Base-by-base conservation (phyloP, 345 rosid species). In the Toxicodendron radicans region DNA sequence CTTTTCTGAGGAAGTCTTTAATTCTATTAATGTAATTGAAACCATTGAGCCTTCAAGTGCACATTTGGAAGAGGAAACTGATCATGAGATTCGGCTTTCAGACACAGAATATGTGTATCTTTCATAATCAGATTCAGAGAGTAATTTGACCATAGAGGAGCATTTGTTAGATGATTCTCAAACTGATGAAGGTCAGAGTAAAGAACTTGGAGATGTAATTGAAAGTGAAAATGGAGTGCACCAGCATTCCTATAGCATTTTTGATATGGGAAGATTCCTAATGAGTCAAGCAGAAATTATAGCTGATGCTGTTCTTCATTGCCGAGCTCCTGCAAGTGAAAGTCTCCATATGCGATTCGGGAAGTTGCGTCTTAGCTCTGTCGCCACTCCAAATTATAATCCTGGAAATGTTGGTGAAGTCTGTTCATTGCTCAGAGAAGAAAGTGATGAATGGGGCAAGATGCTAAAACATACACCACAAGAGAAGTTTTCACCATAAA, bases 161-260 rank as follows among this genome's bases (percentile, higher is more conserved):
- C 85, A 82, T 52, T 33, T 89, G 64, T 72, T 85, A 64, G 86
- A 86, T 57, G 80, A 83, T 70, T 75, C 88, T 69, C 38, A 35
- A 35, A 76, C 83, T 5, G 92, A 81, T 72, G 92, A 84, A 61
- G 89, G 92, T 78, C 74, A 93, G 79, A 90, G 91, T 77, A 93
- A 87, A 78, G 98, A 92, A 82, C 91, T 95, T 70, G 95, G 86
- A 77, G 97, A 95, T 80, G 97, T 91, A 63, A 89, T 83, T 59
- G 93, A 87, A 76, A 75, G 79, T 83, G 94, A 84, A 70, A 85
- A 79, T 74, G 90, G 78, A 23, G 71, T 88, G 38, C 7, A 3
- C 38, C 38, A 35, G 38, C 38, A 35, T 35, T 35, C 38, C 60
- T 93, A 87, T 68, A 91, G 87, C 86, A 90, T 95, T 71, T 71